Evolutionary conservation across 1,284 basidiomycete species (phyloP).

Genomic region (Marasmius tenuissimus): DNA sequence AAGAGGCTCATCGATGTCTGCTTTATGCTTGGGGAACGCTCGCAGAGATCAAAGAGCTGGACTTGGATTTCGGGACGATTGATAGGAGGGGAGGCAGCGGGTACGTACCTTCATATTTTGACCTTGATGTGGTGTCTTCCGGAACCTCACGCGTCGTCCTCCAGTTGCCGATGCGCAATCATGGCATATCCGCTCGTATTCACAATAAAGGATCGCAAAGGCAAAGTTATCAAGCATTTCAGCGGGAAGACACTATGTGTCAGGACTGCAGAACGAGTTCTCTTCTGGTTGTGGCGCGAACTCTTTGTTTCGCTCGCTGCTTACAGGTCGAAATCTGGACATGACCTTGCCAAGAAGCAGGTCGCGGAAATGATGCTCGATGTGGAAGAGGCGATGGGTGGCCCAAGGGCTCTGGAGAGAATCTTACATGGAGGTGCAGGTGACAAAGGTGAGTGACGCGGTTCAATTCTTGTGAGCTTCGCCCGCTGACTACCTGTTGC

Average conservation of each 20-base stretch:
- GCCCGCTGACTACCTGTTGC: not conserved
- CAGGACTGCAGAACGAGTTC: not conserved
- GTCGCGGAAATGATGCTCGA: not conserved
- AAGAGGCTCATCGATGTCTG: not conserved
- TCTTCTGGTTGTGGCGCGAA: not conserved
- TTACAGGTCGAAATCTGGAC: not conserved
- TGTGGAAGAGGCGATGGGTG: not conserved
- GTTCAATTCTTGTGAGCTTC: not conserved
- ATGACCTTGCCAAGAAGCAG: not conserved
- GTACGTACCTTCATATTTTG: not conserved
- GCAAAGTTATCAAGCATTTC: not conserved
- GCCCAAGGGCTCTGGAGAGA: not conserved
- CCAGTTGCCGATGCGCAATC: not conserved
- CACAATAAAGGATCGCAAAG: not conserved
- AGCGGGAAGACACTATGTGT: not conserved
- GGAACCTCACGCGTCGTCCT: not conserved
- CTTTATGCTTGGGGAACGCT: not conserved
- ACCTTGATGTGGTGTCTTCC: not conserved
- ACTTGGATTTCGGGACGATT: not conserved
- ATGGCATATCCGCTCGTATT: not conserved
- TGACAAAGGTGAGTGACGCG: not conserved
- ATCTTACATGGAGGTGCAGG: not conserved
- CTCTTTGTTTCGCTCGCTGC: not conserved
- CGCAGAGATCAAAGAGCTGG: not conserved
- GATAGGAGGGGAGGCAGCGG: not conserved